Percentiles rank a stretch among this genome's conserved stretches.
phyloP scores from a whole-genome alignment of 768 basidiomycete species.

The Psilocybe subaeruginosa region DNA sequence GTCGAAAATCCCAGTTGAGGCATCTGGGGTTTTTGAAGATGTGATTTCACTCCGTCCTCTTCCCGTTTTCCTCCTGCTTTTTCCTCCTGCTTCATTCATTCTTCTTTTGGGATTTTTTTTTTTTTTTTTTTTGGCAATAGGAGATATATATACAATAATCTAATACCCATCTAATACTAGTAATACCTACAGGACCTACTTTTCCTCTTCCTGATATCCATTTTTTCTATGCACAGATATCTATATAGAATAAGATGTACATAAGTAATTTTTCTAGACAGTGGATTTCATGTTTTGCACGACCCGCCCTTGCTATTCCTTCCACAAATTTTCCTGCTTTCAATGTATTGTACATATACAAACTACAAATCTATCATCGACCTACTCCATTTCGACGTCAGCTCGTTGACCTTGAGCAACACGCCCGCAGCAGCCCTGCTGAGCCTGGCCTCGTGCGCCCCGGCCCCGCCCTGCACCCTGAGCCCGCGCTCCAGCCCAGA shows the following conservation, averaged over 20 bases:
- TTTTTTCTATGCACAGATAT: background rate
- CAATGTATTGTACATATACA: conserved; percentile 16
- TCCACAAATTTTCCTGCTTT: background rate
- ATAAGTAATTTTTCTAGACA: too few relatives aligned
- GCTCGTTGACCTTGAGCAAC: conserved; percentile 70
- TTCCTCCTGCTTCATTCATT: background rate
- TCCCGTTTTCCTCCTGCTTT: background rate
- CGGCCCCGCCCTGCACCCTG: conserved; percentile 64
- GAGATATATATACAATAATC: too few relatives aligned
- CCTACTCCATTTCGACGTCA: conserved; percentile 31
- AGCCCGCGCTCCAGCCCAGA: conserved; percentile 64
- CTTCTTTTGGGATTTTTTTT: background rate
- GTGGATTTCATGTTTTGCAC: too few relatives aligned
- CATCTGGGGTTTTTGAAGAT: background rate
- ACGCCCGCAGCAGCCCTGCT: conserved; percentile 79
- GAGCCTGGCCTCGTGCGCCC: conserved; percentile 62
- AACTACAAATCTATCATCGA: conserved; percentile 27
- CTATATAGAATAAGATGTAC: background rate
- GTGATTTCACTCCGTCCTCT: too few relatives aligned
- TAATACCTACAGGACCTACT: background rate
- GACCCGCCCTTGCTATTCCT: background rate
- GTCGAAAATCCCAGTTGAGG: background rate
- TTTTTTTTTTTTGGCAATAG: too few relatives aligned
- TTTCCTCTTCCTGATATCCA: background rate
- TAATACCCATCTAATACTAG: background rate